Conservation (phyloP, 2,329 filamentous ascomycete species). For the Ceratocystis alfenasii region DNA sequence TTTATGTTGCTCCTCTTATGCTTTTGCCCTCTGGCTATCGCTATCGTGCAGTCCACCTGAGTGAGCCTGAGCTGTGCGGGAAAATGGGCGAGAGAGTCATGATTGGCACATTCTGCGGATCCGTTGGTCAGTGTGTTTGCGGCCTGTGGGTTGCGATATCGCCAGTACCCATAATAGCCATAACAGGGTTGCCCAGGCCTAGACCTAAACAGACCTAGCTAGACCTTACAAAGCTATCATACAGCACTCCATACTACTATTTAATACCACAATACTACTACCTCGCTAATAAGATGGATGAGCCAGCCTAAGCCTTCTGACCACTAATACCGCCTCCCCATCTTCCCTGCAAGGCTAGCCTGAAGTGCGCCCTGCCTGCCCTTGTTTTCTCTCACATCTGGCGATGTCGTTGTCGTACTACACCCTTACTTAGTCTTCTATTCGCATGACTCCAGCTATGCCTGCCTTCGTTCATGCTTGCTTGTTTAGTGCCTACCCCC, state of each 20-base stretch:
- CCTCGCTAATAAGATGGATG: not conserved
- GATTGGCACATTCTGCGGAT: constrained; percentile 10
- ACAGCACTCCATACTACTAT: not conserved
- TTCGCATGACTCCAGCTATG: not conserved
- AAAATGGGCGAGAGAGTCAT: not conserved
- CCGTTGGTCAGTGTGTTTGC: constrained; percentile 1
- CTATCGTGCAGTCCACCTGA: not conserved
- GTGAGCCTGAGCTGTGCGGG: not conserved
- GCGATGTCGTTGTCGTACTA: not conserved
- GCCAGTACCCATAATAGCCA: not conserved
- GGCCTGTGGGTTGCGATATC: not conserved
- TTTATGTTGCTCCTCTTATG: not conserved
- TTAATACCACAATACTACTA: not conserved
- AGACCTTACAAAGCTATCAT: not conserved
- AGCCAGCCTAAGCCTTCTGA: not conserved
- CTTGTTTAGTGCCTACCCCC: not conserved
- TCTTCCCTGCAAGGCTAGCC: not conserved
- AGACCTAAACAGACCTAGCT: not conserved
- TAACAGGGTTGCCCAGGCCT: not conserved
- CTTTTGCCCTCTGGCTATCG: not conserved
- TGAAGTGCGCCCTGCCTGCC: not conserved
- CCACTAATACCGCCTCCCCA: not conserved
- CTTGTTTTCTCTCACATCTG: not conserved
- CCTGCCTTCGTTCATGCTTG: not conserved
- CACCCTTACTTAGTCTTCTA: not conserved